Conservation (phyloP, 2,329 filamentous ascomycete genomes). For the Monosporascus sp. region DNA sequence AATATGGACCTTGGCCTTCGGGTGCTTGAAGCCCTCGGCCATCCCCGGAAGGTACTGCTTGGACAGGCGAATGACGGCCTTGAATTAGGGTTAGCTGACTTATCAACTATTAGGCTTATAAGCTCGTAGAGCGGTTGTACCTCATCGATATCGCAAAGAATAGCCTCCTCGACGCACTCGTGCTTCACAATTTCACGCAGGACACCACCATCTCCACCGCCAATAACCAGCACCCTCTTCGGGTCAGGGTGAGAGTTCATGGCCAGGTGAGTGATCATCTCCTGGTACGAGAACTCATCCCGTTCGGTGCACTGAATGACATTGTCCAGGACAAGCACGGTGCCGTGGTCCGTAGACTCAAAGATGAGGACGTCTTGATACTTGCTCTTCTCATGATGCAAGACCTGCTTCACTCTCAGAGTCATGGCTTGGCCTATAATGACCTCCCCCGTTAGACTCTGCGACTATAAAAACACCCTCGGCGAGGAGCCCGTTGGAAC, state of each 20-base stretch:
- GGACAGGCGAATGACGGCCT: conserved; percentile 94
- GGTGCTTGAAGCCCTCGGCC: conserved; percentile 88
- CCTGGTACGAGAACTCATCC: conserved; percentile 98
- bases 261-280: conserved; percentile 99
- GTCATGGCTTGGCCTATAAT: conserved; percentile 87
- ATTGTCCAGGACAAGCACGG: conserved; percentile 94
- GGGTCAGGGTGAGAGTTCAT: conserved; percentile 98
- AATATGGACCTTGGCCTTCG: conserved; percentile 86
- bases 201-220: conserved; percentile 94
- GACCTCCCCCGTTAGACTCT: conserved; percentile 1
- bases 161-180: conserved; percentile 90
- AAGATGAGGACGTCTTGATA: conserved; percentile 99
- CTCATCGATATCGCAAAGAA: conserved; percentile 98
- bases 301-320: conserved; percentile 98
- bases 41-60: conserved; percentile 97
- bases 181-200: conserved; percentile 99
- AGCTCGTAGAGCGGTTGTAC: conserved; percentile 52
- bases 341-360: conserved; percentile 95
- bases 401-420: conserved; percentile 92
- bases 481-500: conserved; percentile 15
- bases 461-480: background rate
- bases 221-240: conserved; percentile 97
- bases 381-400: conserved; percentile 98
- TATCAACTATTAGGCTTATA: background rate
- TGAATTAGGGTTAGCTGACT: conserved; percentile 1